Conservation (phyloP, 768 basidiomycete genomes). For the Auriscalpium orientale region DNA sequence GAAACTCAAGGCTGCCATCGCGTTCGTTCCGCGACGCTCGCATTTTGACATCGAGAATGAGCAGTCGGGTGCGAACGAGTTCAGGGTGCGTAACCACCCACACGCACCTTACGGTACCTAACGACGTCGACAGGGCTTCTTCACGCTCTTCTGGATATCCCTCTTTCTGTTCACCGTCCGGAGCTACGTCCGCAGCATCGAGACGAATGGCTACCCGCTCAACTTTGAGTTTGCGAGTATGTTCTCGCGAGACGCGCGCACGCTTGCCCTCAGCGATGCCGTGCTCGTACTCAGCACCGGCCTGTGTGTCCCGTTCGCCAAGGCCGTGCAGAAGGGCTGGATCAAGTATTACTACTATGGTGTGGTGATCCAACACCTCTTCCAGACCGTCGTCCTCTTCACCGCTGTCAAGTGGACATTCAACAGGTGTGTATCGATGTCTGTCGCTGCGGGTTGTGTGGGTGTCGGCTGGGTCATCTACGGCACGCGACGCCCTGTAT, state of each 20-base stretch:
- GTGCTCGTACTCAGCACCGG: conserved; percentile 71
- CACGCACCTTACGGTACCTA: background rate
- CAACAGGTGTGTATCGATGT: conserved; percentile 42
- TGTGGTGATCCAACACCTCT: conserved; percentile 67
- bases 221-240: conserved; percentile 76
- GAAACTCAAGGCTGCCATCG: conserved; percentile 74
- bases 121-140: conserved; percentile 63
- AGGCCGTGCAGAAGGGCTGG: conserved; percentile 69
- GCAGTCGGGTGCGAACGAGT: conserved; percentile 70
- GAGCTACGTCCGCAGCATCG: conserved; percentile 70
- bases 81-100: conserved; percentile 44
- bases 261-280: conserved; percentile 77
- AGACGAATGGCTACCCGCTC: conserved; percentile 70
- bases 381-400: conserved; percentile 69
- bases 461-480: no score
- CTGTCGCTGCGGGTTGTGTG: no score
- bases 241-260: conserved; percentile 80
- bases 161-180: conserved; percentile 76
- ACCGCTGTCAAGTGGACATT: conserved; percentile 85
- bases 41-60: conserved; percentile 80
- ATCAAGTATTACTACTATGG: conserved; percentile 77
- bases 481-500: no score
- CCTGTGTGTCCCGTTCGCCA: conserved; percentile 78
- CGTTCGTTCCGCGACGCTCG: conserved; percentile 82
- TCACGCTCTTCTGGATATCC: conserved; percentile 88